Base-by-base conservation (phyloP, 108 stramenopile species). In the Fistulifera solaris region DNA sequence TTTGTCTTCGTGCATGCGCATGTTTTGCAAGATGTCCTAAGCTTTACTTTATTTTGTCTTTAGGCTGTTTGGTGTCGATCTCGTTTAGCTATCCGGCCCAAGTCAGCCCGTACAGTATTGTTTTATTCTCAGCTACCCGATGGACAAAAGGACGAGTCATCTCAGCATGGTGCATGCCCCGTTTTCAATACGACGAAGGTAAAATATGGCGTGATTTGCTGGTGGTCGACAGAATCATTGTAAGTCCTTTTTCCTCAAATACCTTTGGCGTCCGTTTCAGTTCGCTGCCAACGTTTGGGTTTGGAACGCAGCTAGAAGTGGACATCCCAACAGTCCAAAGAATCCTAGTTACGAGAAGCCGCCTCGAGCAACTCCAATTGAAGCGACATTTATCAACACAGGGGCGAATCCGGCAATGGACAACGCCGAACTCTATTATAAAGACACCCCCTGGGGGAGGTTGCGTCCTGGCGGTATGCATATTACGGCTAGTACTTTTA, bases 151-250 rank as follows among this genome's bases (percentile, higher is more conserved):
- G 94, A 95, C 65, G 23, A 59, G 18, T 50, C 38, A 4, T 75
- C 76, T 4, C 25, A 81, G 43, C 96, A 98, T 67, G 95, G 92
- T 7, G 97, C 85, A 24, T 98, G 97, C 80, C 95, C 52, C 57
- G 81, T 71, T 14, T 47, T 76, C 18, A 43, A 17, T 17, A 48
- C 24, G 45, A 67, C 11, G 71, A 71, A 7, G 67, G 31, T 35
- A 35, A 35, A n/a, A n/a, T n/a, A 8, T 35, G 31, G 31, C 8
- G 3, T 35, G 6, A n/a, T n/a, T n/a, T n/a, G n/a, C n/a, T n/a
- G n/a, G n/a, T n/a, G n/a, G n/a, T n/a, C n/a, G n/a, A n/a, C n/a
- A n/a, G n/a, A n/a, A n/a, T n/a, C n/a, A n/a, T n/a, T n/a, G n/a
- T n/a, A n/a, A n/a, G n/a, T n/a, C n/a, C n/a, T n/a, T n/a, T n/a